phyloP scores from a whole-genome alignment of 1,284 basidiomycete species.

The Papiliotrema terrestris region DNA sequence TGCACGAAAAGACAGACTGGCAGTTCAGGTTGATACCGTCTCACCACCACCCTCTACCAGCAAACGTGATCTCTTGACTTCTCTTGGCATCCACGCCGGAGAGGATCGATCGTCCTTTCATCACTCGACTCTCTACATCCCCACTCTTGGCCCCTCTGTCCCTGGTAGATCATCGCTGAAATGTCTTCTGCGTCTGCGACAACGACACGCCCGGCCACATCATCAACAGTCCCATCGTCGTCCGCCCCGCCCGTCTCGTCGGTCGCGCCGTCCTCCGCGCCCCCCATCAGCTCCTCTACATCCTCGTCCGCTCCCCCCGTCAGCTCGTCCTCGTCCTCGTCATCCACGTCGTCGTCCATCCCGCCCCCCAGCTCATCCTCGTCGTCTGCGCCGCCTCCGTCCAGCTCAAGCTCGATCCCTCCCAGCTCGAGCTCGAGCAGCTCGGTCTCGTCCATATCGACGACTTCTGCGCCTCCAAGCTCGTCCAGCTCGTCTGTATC shows the following conservation, averaged over 20 bases:
- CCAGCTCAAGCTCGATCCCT: conserved; percentile 1
- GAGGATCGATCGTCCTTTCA: background rate
- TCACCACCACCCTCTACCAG: too few species aligned
- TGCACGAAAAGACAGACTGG: background rate
- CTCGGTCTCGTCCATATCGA: conserved; percentile 4
- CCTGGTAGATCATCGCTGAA: background rate
- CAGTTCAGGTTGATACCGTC: too few species aligned
- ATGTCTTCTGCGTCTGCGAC: conserved; percentile 2
- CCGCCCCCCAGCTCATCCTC: conserved; percentile 5
- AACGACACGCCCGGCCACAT: background rate
- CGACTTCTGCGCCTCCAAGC: conserved; percentile 3
- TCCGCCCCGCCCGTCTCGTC: conserved; percentile 7
- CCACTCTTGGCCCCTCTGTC: background rate
- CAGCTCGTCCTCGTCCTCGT: conserved; percentile 1
- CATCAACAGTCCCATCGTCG: conserved; percentile 2
- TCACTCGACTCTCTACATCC: background rate
- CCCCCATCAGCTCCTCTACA: background rate
- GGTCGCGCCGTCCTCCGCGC: background rate
- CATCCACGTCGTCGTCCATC: conserved; percentile 1
- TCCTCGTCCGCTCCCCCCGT: background rate
- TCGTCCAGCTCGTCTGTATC: background rate
- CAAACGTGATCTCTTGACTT: too few species aligned
- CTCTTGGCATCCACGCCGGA: background rate
- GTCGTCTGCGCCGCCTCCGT: conserved; percentile 2
- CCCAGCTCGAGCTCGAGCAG: conserved; percentile 1